Base-by-base conservation (phyloP, 257 asterid species). In the Petunia axillaris region DNA sequence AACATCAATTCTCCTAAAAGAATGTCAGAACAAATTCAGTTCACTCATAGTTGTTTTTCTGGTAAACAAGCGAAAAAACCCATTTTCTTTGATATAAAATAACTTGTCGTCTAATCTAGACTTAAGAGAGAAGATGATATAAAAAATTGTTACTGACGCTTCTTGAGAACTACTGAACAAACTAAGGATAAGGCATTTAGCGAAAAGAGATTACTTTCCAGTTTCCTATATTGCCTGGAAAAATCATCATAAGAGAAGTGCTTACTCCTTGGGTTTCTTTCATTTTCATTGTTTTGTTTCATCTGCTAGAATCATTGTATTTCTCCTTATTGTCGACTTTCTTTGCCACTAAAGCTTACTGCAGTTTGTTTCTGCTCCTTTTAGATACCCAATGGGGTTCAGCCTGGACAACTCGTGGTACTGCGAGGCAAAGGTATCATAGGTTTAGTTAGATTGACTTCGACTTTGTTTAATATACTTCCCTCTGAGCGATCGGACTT, bases 371-470 rank as follows among this genome's bases (percentile, higher is more conserved):
- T 86, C 79, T 87, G 85, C 75, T 57, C 79, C 46, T 78, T 59
- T 75, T 84, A 95, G 99, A 92, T 95, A 88, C 99, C 99, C 8
- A 91, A 87, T 88, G 97, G 98, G 59, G 98, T 93, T 82, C 97
- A 95, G 86, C 97, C 87, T 80, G 98, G 98, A 79, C 98, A 95
- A 83, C 86, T 93, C 60, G 87, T 93, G 78, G 50, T 54, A 81
- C 88, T 95, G 63, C 88, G 97, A 85, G 97, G 99, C 88, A 90
- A 91, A 92, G 99, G 99, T 95, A 83, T 81, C 82, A 59, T 76
- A 62, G 37, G 13, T 35, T 71, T 10, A 71, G 77, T 71, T 50
- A 71, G 13, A 48, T 3, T 11, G 13, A 35, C 38, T 71, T 48
- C 59, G 48, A 48, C 25, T 71, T 60, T 48, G 60, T 71, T 71